Conservation (phyloP, 768 basidiomycete genomes). For the Boletus rubescentipes region DNA sequence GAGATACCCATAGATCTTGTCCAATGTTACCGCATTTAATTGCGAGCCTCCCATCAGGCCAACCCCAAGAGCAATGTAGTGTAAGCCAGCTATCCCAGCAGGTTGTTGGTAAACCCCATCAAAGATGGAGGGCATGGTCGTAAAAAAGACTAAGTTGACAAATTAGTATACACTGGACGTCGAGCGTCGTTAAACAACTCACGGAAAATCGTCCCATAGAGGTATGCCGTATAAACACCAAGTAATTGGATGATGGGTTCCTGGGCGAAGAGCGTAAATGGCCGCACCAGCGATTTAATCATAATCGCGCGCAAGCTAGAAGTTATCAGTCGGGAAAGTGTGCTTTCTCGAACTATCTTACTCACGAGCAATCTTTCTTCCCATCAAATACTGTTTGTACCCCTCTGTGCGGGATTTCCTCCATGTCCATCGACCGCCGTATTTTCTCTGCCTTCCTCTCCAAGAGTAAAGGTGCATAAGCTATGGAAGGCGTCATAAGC, state of each 20-base stretch:
- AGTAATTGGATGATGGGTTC: conserved; percentile 72
- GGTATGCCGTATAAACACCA: conserved; percentile 65
- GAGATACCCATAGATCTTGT: conserved; percentile 50
- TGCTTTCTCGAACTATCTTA: background rate
- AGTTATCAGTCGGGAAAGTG: background rate
- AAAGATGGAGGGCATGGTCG: conserved; percentile 63
- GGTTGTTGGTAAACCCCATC: conserved; percentile 50
- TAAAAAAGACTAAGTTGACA: conserved; percentile 59
- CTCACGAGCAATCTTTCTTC: conserved; percentile 43
- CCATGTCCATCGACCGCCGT: conserved; percentile 43
- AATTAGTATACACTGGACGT: background rate
- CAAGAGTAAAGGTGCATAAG: conserved; percentile 35
- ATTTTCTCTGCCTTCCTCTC: conserved; percentile 52
- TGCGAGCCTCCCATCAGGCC: conserved; percentile 55
- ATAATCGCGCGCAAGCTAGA: conserved; percentile 55
- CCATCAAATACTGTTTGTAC: conserved; percentile 51
- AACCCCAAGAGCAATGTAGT: conserved; percentile 71
- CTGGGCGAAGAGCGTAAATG: conserved; percentile 56
- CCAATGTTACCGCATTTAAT: conserved; percentile 54
- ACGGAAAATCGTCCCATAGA: conserved; percentile 65
- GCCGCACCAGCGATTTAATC: conserved; percentile 53
- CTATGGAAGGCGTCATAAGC: conserved; percentile 20
- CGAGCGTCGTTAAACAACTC: conserved; percentile 20
- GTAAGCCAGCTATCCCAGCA: conserved; percentile 59
- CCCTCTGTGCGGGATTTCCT: conserved; percentile 39